Evolutionary conservation across 2,329 filamentous ascomycete genomes (phyloP).

Genomic region (Fusarium musae): DNA sequence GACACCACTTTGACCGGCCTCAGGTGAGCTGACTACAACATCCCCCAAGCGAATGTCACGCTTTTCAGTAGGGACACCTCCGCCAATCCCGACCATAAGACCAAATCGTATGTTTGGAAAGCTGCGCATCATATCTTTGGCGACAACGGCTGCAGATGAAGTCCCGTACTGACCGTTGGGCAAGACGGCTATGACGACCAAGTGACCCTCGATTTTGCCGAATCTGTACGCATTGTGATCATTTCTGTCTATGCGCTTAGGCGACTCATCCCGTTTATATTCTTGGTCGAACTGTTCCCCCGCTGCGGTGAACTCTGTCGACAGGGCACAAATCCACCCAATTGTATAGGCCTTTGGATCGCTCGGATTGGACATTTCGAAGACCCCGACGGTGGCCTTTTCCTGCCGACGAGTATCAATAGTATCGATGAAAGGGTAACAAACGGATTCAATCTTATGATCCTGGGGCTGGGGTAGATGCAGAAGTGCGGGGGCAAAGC

Average conservation of each 20-base stretch:
- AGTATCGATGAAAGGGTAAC: fast-evolving
- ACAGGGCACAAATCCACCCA: background rate
- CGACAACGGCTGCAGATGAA: fast-evolving
- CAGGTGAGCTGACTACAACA: background rate
- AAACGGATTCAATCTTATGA: fast-evolving
- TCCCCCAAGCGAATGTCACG: background rate
- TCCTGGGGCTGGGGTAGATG: fast-evolving
- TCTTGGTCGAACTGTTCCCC: background rate
- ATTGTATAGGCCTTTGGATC: background rate
- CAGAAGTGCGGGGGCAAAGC: background rate
- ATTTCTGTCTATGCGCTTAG: fast-evolving
- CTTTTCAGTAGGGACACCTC: fast-evolving
- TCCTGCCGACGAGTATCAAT: background rate
- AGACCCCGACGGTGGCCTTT: fast-evolving
- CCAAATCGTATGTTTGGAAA: background rate
- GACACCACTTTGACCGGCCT: fast-evolving
- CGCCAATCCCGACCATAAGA: background rate
- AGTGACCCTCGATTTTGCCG: background rate
- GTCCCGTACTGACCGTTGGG: background rate
- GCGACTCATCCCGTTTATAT: background rate
- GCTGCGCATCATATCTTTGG: background rate
- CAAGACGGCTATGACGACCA: background rate
- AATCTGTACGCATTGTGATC: background rate
- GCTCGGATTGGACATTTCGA: background rate
- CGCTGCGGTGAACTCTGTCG: background rate